Evolutionary conservation across 2,329 filamentous ascomycete species (phyloP).

Genomic region (Fusarium caatingaense): DNA sequence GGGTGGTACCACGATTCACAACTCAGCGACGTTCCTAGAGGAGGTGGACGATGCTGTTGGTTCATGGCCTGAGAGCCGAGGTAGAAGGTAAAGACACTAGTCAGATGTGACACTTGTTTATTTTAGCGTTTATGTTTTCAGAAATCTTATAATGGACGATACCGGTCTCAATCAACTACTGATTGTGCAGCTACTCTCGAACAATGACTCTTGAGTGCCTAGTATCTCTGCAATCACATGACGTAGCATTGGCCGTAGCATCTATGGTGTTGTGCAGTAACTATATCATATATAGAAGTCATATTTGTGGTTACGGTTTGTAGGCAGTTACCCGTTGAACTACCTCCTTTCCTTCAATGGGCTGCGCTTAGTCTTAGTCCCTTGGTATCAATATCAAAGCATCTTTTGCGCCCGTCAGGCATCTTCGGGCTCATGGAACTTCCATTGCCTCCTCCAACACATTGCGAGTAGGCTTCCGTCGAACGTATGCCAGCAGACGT

Average conservation of each 20-base stretch:
- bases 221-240: background rate
- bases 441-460: constrained; percentile 4
- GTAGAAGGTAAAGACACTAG: constrained; percentile 39
- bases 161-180: background rate
- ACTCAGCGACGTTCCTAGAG: constrained; percentile 87
- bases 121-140: constrained; percentile 11
- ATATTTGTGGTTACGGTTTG: background rate
- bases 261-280: background rate
- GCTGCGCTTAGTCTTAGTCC: background rate
- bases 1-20: constrained; percentile 88
- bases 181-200: background rate
- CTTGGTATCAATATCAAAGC: background rate
- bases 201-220: background rate
- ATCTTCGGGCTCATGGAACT: background rate
- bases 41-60: constrained; percentile 91
- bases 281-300: background rate
- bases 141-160: background rate
- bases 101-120: background rate
- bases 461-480: constrained; percentile 40
- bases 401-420: background rate
- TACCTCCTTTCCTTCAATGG: background rate
- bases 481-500: constrained; percentile 72
- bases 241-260: background rate
- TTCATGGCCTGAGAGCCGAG: constrained; percentile 79
- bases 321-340: background rate